These are phyloP conservation scores for Xylaria sp. DNA, from an alignment of 2,329 filamentous ascomycete genomes.

Conservation along the genomic window DNA sequence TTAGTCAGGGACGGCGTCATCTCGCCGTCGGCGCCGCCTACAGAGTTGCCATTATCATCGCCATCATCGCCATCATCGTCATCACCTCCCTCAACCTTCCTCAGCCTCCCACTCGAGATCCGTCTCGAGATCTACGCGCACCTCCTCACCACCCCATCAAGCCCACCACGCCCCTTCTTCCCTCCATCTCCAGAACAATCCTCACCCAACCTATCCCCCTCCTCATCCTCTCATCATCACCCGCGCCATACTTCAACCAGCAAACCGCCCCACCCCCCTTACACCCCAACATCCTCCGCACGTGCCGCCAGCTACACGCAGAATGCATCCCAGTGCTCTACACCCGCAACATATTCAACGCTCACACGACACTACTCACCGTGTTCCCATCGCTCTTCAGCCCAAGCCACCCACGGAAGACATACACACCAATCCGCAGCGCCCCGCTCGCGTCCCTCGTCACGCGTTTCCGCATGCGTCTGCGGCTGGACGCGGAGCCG, in stretches of 20 bases:
- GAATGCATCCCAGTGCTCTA: conserved; percentile 52
- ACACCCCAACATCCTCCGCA: conserved; percentile 48
- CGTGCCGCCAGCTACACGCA: conserved; percentile 48
- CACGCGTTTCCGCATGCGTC: conserved; percentile 46
- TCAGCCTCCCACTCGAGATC: conserved; percentile 52
- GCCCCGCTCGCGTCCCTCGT: conserved; percentile 42
- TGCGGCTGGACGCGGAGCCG: conserved; percentile 49
- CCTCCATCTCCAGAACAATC: conserved; percentile 22
- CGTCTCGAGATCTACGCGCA: conserved; percentile 53
- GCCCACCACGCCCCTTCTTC: conserved; percentile 4
- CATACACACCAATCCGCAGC: conserved; percentile 26
- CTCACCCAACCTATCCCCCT: no score
- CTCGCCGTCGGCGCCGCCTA: background rate
- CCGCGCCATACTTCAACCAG: conserved; percentile 2
- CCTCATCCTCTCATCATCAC: conserved; percentile 35
- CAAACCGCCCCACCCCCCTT: conserved; percentile 26
- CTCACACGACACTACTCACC: conserved; percentile 49
- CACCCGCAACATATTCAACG: conserved; percentile 50
- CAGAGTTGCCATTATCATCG: background rate
- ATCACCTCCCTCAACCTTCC: conserved; percentile 37
- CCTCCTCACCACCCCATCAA: conserved; percentile 47
- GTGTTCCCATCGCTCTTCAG: conserved; percentile 41
- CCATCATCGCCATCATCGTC: background rate
- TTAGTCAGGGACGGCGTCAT: background rate
- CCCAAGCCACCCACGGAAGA: conserved; percentile 29